Evolutionary conservation across 805 yeast genomes (phyloP), one percentile per base, ranked within the genome.

Genomic region (Candida oleophila): DNA sequence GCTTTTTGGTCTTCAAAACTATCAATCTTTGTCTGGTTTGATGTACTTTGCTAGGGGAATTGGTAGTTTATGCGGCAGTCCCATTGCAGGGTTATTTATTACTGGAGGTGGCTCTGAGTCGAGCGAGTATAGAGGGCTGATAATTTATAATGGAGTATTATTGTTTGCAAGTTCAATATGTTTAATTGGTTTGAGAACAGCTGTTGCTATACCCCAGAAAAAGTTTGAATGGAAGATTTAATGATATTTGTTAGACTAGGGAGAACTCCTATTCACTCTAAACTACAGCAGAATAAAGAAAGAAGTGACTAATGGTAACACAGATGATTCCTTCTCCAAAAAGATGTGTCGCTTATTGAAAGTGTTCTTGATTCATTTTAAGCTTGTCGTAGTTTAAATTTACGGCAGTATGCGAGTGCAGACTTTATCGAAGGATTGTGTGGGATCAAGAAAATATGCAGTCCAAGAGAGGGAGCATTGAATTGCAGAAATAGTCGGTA

Each of bases 41-140:
- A 58, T 66, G 66, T 68, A 66, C 46, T 59, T 64, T 32, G 55
- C 55, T 16, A 50, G 73, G 44, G 73, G 73, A 1, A 38, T 62
- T 3, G 71, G 73, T 0, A 65, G 55, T 22, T 44, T 65, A 36
- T 34, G 67, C 7, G 73, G 73, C 0, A 56, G 68, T 3, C 73
- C 73, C 1, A 49, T 68, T 18, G 73, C 70, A 7, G 73, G 68
- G 25, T 43, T 61, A 11, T 44, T 67, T 49, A 59, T 66, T 12
- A 43, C 41, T 0, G 49, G 51, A 7, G 42, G 42, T 4, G 56
- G 56, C 1, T 15, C 45, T 9, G 25, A 32, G 5, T 33, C 64
- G 4, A 44, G 41, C 4, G 64, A 59, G 36, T 66, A 57, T 47
- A 44, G 42, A n/a, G 50, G 55, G 38, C 57, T 64, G 11, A 60